These are phyloP conservation scores for Lactarius pseudohatsudake DNA, from an alignment of 768 basidiomycete species.

Conservation along the genomic window DNA sequence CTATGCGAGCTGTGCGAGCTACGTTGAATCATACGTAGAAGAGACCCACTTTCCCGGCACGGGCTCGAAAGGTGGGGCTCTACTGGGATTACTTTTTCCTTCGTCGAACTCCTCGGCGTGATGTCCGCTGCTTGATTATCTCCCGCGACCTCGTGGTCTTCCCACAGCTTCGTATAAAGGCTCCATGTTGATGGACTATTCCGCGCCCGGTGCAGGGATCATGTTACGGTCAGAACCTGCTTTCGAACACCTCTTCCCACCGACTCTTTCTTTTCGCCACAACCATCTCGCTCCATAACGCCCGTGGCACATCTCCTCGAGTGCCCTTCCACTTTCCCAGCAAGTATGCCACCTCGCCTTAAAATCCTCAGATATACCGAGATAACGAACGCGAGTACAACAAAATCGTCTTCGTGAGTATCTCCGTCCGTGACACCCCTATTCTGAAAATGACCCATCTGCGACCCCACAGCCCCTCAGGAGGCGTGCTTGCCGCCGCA, in stretches of 20 bases:
- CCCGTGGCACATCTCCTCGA: neutral
- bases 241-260: neutral
- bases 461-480: neutral
- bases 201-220: neutral
- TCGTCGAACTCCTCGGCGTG: neutral
- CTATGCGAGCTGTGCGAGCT: neutral
- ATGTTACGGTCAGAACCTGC: slow-evolving; percentile 2
- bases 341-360: neutral
- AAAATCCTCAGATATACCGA: neutral
- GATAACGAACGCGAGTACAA: neutral
- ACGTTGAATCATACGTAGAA: too few species aligned
- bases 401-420: slow-evolving; percentile 6
- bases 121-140: slow-evolving; percentile 1
- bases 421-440: neutral
- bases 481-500: neutral
- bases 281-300: neutral
- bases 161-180: neutral
- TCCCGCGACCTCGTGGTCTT: neutral
- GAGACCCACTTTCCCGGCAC: too few species aligned
- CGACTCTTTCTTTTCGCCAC: neutral
- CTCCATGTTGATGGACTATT: neutral
- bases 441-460: neutral
- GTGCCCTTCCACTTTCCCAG: neutral
- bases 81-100: neutral
- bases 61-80: too few species aligned